Evolutionary conservation across 164 flowering plant species (phyloP), one percentile per base, ranked within the genome.

Genomic region (Cinnamomum chago): DNA sequence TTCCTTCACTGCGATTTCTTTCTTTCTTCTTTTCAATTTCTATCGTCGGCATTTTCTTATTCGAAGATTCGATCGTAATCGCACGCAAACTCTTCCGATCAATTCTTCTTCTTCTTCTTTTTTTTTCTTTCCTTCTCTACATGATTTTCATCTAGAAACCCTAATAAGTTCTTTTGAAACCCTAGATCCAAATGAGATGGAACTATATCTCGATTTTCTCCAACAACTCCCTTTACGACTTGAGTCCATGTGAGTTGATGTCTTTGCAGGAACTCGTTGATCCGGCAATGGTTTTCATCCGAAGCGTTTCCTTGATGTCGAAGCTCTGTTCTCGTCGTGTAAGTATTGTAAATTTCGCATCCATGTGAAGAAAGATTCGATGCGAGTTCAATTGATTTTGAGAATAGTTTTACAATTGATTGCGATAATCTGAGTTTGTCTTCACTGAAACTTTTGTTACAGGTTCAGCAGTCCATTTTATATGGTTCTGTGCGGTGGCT

Each of bases 301-400:
- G 90, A 73, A 79, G 87, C 72, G 79, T 85, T 50, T 84, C 93
- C 60, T 55, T 55, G 58, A 86, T 94, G 33, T 88, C 97, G 28
- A 88, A 85, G 85, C 94, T 92, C 20, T 94, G 96, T 2, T 88
- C 95, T 77, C 96, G 91, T 50, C 75, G 80, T 51, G 97, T 92
- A 76, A 86, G 90, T 82, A 22, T 55, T 14, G 47, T 40, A 9
- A 40, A 40, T 40, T 9, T 9, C 47, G 11, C 11, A 9, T 40
- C 47, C 47, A 40, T 40, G 47, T 40, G 47, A 40, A 40, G 0
- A 40, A 40, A 40, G 10, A 9, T 7, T 40, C 47, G 47, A 40
- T 7, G 47, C 35, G 35, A 3, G 35, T 30, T 30, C 35, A 30
- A 30, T 30, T 52, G 58, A 15, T 52, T 52, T 52, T 14, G 3